phyloP scores from a whole-genome alignment of 495 filamentous ascomycete species.

The Lentithecium fluviatile region DNA sequence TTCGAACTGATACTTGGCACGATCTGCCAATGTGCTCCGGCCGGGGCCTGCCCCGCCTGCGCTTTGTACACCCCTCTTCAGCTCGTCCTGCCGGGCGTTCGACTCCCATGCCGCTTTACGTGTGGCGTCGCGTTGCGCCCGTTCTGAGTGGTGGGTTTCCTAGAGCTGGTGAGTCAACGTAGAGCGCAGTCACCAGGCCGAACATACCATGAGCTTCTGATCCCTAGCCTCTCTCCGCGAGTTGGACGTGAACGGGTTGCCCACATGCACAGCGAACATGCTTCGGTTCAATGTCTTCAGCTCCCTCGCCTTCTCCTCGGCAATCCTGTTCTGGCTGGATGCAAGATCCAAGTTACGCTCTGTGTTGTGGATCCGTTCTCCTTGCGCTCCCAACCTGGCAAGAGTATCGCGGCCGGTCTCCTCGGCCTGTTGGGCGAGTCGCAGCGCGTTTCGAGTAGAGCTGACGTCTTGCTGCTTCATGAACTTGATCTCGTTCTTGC shows the following conservation, averaged over 20 bases:
- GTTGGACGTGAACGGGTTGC: slow-evolving; percentile 28
- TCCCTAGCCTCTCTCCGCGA: slow-evolving; percentile 59
- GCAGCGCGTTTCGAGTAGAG: slow-evolving; percentile 66
- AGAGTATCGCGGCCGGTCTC: slow-evolving; percentile 70
- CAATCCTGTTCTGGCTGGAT: slow-evolving; percentile 64
- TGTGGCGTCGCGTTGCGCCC: slow-evolving; percentile 65
- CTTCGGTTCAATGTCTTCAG: slow-evolving; percentile 73
- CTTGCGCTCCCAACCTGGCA: slow-evolving; percentile 58
- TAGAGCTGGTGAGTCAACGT: slow-evolving; percentile 45
- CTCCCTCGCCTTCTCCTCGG: slow-evolving; percentile 71
- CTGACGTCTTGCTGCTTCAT: slow-evolving; percentile 74
- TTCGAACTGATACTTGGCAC: slow-evolving; percentile 76
- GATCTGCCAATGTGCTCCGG: slow-evolving; percentile 61
- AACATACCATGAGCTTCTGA: slow-evolving; percentile 58
- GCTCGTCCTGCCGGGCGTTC: slow-evolving; percentile 59
- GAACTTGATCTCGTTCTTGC: slow-evolving; percentile 69
- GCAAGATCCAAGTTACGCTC: slow-evolving; percentile 72
- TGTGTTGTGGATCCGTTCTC: slow-evolving; percentile 74
- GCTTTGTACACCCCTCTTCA: slow-evolving; percentile 52
- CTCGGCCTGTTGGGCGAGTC: slow-evolving; percentile 65
- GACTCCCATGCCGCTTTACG: slow-evolving; percentile 61
- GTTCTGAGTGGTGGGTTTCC: slow-evolving; percentile 62
- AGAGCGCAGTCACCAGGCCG: too few relatives aligned
- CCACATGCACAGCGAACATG: slow-evolving; percentile 65
- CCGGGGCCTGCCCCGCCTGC: slow-evolving; percentile 26